Evolutionary conservation across 371 early-diverging fungal species (phyloP), one percentile per base, ranked within the genome.

Genomic region (Mucor indicus): DNA sequence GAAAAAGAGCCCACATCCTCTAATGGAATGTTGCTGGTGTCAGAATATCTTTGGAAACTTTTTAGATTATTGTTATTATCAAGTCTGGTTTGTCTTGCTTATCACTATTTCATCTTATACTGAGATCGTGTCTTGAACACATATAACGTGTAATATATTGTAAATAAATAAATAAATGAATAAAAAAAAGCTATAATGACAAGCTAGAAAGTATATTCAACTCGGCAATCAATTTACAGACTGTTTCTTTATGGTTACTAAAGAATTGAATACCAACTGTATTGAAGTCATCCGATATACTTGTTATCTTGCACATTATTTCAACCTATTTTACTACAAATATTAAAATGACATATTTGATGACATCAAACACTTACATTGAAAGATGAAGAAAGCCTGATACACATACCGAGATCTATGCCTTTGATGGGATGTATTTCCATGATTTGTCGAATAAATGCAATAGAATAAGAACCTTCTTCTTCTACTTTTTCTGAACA

Each of bases 1-100:
- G 37, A 17, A 36, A 23, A 38, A 21, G 10, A 30, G 32, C 0
- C 21, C 45, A 17, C 55, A 57, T n/a, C 41, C 46, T 10, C n/a
- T n/a, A n/a, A n/a, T n/a, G n/a, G n/a, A n/a, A 15, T 39, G 13
- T 44, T 50, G 33, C 23, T 57, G 10, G 45, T 66, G 16, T 57
- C 72, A 32, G 72, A 72, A 44, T 72, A 72, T 40, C 46, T 66
- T 16, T 72, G 72, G 72, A 44, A 64, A 19, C 35, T 72, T 1
- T 72, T 72, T 38, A 52, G 72, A 33, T 54, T 72, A 4, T 52
- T 72, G 20, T 35, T 68, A 21, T 41, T 72, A 11, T 63, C 73
- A 11, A 69, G 69, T 48, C 23, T 72, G 1, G 73, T 72, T 2
- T 66, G 64, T 4, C 47, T 72, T 17, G 58, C 66, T 15, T 61